Evolutionary conservation across 2,329 filamentous ascomycete genomes (phyloP).

Genomic region (Fusarium sp.): DNA sequence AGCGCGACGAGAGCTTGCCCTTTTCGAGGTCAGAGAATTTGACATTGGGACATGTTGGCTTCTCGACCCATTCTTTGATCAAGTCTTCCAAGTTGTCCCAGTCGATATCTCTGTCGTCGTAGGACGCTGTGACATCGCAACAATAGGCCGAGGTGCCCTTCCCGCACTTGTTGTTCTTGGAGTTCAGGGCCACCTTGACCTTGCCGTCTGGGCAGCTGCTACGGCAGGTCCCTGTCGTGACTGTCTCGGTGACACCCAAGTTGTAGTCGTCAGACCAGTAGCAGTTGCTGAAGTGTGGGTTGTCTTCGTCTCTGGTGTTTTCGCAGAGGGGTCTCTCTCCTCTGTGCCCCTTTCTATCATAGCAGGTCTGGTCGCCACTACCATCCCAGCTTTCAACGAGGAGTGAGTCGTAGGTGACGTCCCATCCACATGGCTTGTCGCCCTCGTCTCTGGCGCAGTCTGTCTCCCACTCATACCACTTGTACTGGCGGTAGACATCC

Average conservation of each 20-base stretch:
- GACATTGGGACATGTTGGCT: background rate
- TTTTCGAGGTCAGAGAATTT: background rate
- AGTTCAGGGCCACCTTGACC: conserved; percentile 5
- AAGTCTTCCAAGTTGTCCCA: background rate
- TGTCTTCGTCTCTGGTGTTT: too few species aligned
- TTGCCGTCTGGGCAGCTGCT: background rate
- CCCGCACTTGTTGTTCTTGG: background rate
- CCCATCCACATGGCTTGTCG: background rate
- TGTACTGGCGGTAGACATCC: conserved; percentile 11
- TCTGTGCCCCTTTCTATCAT: background rate
- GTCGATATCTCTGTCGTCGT: background rate
- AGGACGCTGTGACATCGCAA: background rate
- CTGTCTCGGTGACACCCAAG: background rate
- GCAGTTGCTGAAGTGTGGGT: too few species aligned
- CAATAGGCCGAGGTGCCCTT: conserved; percentile 8
- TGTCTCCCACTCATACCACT: background rate
- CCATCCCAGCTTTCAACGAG: background rate
- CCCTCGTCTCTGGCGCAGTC: background rate
- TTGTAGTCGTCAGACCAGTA: too few species aligned
- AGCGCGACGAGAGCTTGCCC: background rate
- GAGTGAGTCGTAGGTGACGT: background rate
- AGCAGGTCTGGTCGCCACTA: background rate
- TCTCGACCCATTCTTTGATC: conserved; percentile 4
- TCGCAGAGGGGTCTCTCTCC: too few species aligned
- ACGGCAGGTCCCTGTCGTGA: background rate